Evolutionary conservation across 2,329 filamentous ascomycete species (phyloP).

Genomic region (Cladosporium austrohemisphaericum): DNA sequence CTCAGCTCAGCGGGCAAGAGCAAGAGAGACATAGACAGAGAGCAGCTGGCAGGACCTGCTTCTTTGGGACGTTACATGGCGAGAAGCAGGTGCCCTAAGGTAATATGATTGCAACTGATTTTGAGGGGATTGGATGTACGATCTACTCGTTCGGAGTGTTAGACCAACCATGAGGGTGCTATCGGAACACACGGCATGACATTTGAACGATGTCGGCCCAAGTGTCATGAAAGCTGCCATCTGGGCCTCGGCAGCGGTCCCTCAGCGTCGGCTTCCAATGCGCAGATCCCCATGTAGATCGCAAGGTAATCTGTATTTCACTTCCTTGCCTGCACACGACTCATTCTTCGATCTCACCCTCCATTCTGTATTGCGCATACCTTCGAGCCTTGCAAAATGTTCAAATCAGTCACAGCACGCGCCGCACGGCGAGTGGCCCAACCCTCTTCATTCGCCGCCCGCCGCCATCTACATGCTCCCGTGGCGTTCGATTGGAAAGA

Average conservation of each 20-base stretch:
- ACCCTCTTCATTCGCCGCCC: constrained; percentile 30
- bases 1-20: too few species aligned
- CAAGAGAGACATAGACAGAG: too few species aligned
- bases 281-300: constrained; percentile 10
- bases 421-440: constrained; percentile 37
- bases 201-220: too few species aligned
- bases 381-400: constrained; percentile 33
- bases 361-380: background rate
- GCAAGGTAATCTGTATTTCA: background rate
- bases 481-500: constrained; percentile 84
- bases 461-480: constrained; percentile 41
- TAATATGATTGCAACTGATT: too few species aligned
- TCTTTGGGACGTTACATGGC: too few species aligned
- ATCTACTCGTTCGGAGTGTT: too few species aligned
- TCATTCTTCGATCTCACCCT: background rate
- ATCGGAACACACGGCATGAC: too few species aligned
- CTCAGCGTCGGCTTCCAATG: constrained; percentile 4
- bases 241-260: background rate
- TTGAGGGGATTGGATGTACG: too few species aligned
- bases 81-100: too few species aligned
- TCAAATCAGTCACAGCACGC: constrained; percentile 40
- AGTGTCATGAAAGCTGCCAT: too few species aligned
- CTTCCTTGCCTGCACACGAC: background rate
- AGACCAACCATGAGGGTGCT: too few species aligned
- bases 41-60: too few species aligned